These are phyloP conservation scores for Corylus avellana DNA, from an alignment of 306 rosid genomes.

Conservation along the genomic window DNA sequence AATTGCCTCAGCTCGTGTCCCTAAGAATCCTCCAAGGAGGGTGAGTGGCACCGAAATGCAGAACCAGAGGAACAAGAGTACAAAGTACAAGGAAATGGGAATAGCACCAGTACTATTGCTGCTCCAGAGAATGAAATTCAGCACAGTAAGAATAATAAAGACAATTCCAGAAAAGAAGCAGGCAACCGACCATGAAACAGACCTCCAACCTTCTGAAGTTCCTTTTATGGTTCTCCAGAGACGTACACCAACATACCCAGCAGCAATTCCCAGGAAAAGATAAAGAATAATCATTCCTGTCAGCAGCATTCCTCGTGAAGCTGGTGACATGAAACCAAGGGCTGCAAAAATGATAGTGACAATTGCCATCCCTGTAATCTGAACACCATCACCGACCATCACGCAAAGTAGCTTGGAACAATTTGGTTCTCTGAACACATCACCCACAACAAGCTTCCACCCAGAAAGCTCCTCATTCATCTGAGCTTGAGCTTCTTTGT, in stretches of 20 bases:
- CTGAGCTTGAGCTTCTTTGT: conserved; percentile 95
- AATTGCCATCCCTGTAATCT: conserved; percentile 85
- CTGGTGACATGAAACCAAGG: conserved; percentile 80
- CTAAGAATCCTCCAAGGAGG: conserved; percentile 84
- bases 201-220: conserved; percentile 87
- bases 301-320: conserved; percentile 83
- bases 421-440: conserved; percentile 91
- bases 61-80: conserved; percentile 85
- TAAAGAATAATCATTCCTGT: conserved; percentile 93
- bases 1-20: conserved; percentile 73
- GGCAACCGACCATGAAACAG: conserved; percentile 76
- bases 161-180: conserved; percentile 95
- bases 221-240: conserved; percentile 93
- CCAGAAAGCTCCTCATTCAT: conserved; percentile 99
- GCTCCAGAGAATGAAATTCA: conserved; percentile 89
- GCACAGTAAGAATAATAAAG: conserved; percentile 67
- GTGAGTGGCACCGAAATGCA: conserved; percentile 97
- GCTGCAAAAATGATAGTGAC: conserved; percentile 92
- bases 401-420: conserved; percentile 81
- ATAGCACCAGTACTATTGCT: conserved; percentile 94
- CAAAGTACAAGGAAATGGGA: conserved; percentile 84
- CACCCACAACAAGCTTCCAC: conserved; percentile 99
- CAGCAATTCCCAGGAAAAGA: conserved; percentile 83
- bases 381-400: conserved; percentile 96
- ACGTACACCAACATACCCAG: conserved; percentile 93